phyloP scores from a whole-genome alignment of 495 filamentous ascomycete species.

The Viridothelium virens region DNA sequence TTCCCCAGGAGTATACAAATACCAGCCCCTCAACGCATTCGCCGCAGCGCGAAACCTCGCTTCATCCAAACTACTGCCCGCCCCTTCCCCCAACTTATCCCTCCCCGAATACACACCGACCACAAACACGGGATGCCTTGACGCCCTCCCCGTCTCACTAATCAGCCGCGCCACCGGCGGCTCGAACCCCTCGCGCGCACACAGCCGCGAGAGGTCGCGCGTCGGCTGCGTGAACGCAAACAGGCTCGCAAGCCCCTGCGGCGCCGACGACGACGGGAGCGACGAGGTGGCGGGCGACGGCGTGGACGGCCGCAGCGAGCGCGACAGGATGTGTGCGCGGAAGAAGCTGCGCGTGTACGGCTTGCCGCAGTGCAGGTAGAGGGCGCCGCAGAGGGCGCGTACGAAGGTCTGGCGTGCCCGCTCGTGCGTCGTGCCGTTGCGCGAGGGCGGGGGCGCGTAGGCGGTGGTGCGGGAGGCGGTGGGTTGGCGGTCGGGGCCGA shows the following conservation, averaged over 20 bases:
- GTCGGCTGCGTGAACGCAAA: slow-evolving; percentile 80
- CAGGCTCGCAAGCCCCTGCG: slow-evolving; percentile 53
- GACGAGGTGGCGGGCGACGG: background rate
- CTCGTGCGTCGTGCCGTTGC: slow-evolving; percentile 29
- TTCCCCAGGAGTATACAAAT: slow-evolving; percentile 73
- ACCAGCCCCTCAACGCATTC: slow-evolving; percentile 84
- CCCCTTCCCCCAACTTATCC: slow-evolving; percentile 83
- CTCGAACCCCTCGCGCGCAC: slow-evolving; percentile 82
- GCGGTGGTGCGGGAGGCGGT: background rate
- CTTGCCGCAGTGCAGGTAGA: slow-evolving; percentile 71
- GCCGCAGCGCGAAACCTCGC: slow-evolving; percentile 73
- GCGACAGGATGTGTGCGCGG: slow-evolving; percentile 68
- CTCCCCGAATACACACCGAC: slow-evolving; percentile 84
- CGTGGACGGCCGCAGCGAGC: slow-evolving; percentile 46
- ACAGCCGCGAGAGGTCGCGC: slow-evolving; percentile 69
- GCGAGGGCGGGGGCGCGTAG: slow-evolving; percentile 16
- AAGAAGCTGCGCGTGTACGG: slow-evolving; percentile 71
- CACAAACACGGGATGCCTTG: slow-evolving; percentile 81
- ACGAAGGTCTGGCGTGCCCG: slow-evolving; percentile 58
- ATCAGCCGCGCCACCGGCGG: slow-evolving; percentile 76
- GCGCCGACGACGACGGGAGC: background rate
- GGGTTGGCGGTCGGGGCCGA: background rate
- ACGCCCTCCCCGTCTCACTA: slow-evolving; percentile 77
- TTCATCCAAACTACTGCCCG: slow-evolving; percentile 64
- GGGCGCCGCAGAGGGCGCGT: slow-evolving; percentile 68